Conservation (phyloP, 805 yeast genomes). For the Kodamaea laetipori region DNA sequence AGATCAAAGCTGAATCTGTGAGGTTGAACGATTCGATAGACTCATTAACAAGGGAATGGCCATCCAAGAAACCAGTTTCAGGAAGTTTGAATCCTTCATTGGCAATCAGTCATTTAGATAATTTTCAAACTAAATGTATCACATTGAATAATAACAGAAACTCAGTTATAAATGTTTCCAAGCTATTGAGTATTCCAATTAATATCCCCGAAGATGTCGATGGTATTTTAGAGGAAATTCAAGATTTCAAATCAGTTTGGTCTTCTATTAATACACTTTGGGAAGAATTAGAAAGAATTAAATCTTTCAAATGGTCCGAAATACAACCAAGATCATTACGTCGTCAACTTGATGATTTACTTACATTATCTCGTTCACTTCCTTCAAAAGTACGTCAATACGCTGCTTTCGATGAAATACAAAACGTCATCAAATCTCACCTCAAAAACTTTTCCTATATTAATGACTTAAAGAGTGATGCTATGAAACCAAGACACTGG, state of each 20-base stretch:
- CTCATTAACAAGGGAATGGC: constrained; percentile 49
- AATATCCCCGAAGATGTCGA: constrained; percentile 28
- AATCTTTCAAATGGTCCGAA: constrained; percentile 49
- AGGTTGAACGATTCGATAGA: constrained; percentile 35
- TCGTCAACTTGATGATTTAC: constrained; percentile 51
- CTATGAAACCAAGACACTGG: constrained; percentile 73
- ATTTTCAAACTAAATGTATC: constrained; percentile 22
- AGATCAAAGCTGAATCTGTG: constrained; percentile 41
- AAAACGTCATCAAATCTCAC: constrained; percentile 43
- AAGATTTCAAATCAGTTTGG: constrained; percentile 67
- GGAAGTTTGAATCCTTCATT: constrained; percentile 41
- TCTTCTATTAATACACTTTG: constrained; percentile 54
- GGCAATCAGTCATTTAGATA: constrained; percentile 45
- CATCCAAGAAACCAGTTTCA: constrained; percentile 46
- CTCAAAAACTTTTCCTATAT: constrained; percentile 42
- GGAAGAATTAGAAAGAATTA: constrained; percentile 46
- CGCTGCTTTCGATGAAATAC: constrained; percentile 65
- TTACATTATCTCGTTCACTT: constrained; percentile 48
- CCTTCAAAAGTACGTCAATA: constrained; percentile 66
- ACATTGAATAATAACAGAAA: constrained; percentile 9
- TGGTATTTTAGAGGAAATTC: constrained; percentile 48
- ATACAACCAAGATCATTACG: constrained; percentile 49
- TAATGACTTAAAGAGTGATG: constrained; percentile 53
- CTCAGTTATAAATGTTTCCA: constrained; percentile 28
- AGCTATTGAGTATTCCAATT: constrained; percentile 35